Evolutionary conservation across 192 early-diverging fungal species (phyloP).

Genomic region (Geranomyces variabilis): DNA sequence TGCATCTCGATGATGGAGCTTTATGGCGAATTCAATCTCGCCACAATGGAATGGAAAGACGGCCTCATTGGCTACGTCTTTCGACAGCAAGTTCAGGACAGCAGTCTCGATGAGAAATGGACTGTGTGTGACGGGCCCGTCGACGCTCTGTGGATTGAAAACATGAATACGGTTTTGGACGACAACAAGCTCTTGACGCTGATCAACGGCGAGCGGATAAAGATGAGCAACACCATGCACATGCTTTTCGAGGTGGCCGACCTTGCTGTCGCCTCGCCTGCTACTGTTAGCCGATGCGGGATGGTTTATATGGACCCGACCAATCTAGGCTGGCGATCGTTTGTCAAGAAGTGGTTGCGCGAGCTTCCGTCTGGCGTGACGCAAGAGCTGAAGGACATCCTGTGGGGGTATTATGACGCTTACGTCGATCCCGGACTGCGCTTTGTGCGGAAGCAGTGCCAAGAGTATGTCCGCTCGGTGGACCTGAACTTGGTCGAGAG

Average conservation of each 20-base stretch:
- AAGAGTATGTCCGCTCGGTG: slow-evolving; percentile 57
- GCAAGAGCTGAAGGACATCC: slow-evolving; percentile 45
- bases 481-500: slow-evolving; percentile 57
- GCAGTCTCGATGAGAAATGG: slow-evolving; percentile 62
- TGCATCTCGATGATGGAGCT: slow-evolving; percentile 65
- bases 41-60: slow-evolving; percentile 71
- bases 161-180: slow-evolving; percentile 69
- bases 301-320: slow-evolving; percentile 68
- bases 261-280: slow-evolving; percentile 65
- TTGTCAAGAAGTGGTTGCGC: slow-evolving; percentile 50
- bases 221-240: slow-evolving; percentile 63
- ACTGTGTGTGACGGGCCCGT: slow-evolving; percentile 66
- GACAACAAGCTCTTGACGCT: slow-evolving; percentile 67
- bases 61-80: slow-evolving; percentile 61
- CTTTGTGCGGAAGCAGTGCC: slow-evolving; percentile 54
- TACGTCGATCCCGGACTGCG: slow-evolving; percentile 57
- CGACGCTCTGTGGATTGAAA: slow-evolving; percentile 68
- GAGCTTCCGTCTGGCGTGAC: slow-evolving; percentile 42
- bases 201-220: slow-evolving; percentile 68
- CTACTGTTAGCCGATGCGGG: slow-evolving; percentile 63
- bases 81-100: slow-evolving; percentile 59
- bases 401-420: slow-evolving; percentile 41
- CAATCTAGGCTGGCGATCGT: slow-evolving; percentile 57
- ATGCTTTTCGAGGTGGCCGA: slow-evolving; percentile 71
- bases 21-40: slow-evolving; percentile 65